A percentile compares a stretch with the other conserved stretches of the same genome.
Conservation (phyloP, 441 rosid species). For the Croton setiger region DNA sequence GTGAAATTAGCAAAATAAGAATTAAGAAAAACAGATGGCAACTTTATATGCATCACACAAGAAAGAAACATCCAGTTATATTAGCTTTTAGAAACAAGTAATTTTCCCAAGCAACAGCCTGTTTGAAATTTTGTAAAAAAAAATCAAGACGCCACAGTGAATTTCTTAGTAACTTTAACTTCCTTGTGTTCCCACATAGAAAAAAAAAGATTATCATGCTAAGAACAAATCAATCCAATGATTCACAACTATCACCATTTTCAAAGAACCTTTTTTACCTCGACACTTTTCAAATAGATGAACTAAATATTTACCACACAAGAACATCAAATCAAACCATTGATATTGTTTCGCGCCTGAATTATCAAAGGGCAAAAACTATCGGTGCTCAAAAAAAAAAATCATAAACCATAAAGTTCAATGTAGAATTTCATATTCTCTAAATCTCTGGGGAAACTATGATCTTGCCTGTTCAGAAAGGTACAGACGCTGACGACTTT, state of each 20-base stretch:
- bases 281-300: no score
- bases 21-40: not conserved
- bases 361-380: not conserved
- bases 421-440: not conserved
- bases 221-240: not conserved
- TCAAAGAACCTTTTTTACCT: not conserved
- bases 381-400: not conserved
- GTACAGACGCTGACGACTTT: constrained; percentile 95
- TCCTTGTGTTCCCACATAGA: not conserved
- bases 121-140: not conserved
- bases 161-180: not conserved
- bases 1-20: not conserved
- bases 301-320: no score
- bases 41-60: not conserved
- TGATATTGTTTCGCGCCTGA: not conserved
- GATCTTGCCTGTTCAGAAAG: constrained; percentile 79
- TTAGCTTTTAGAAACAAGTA: not conserved
- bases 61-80: not conserved
- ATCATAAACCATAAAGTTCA: not conserved
- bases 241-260: not conserved
- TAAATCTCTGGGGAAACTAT: no score
- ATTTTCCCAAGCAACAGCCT: not conserved
- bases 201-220: not conserved
- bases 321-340: not conserved
- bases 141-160: not conserved